Percentiles rank a stretch among this genome's conserved stretches.
Evolutionary conservation across 139 green algal genomes (phyloP).

Genomic region (Nannochloris sp.): DNA sequence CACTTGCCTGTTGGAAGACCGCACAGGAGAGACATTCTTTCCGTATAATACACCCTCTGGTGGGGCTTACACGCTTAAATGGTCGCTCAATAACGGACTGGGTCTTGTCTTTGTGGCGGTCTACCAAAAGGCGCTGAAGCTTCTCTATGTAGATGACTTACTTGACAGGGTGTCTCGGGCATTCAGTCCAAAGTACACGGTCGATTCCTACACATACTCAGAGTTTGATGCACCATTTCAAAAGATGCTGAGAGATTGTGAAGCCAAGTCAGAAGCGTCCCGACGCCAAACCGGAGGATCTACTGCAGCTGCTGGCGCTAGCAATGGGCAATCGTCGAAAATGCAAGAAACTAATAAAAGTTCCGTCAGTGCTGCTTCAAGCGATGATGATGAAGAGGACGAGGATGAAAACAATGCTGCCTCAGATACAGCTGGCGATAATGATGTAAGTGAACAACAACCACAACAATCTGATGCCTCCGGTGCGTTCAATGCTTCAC

Average conservation of each 20-base stretch:
- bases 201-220: conserved; percentile 2
- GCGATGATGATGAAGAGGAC: not conserved
- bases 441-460: not conserved
- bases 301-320: not conserved
- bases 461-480: not conserved
- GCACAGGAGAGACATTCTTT: conserved; percentile 68
- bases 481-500: conserved; percentile 1
- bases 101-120: conserved; percentile 95
- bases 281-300: conserved; percentile 18
- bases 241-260: conserved; percentile 51
- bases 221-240: conserved; percentile 41
- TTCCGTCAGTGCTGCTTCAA: not conserved
- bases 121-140: conserved; percentile 83
- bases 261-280: conserved; percentile 43
- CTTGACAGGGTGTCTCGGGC: conserved; percentile 54
- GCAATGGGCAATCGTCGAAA: not conserved
- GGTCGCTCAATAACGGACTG: conserved; percentile 91
- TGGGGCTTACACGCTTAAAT: conserved; percentile 82
- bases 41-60: conserved; percentile 59
- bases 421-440: not conserved
- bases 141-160: conserved; percentile 86
- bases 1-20: conserved; percentile 87
- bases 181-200: conserved; percentile 28
- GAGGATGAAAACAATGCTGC: not conserved
- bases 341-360: not conserved